Conservation (phyloP, 2,329 filamentous ascomycete genomes). For the Alternaria hordeiaustralica region DNA sequence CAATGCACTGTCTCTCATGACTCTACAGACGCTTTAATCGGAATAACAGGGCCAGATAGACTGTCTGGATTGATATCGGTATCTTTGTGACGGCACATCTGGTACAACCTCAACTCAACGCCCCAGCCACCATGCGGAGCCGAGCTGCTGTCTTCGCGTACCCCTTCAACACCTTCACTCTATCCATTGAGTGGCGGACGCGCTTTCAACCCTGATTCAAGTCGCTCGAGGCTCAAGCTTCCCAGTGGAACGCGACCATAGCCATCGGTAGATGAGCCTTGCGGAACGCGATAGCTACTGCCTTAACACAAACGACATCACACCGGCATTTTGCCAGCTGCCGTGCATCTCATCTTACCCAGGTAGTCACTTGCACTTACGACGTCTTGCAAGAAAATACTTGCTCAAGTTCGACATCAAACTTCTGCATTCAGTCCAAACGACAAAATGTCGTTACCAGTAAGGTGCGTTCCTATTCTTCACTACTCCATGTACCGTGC, state of each 20-base stretch:
- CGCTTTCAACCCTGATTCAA: background rate
- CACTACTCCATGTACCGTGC: background rate
- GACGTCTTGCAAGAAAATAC: background rate
- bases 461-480: slow-evolving; percentile 28
- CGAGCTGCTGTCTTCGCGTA: background rate
- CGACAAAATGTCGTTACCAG: slow-evolving; percentile 35
- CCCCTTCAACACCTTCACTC: background rate
- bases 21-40: background rate
- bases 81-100: background rate
- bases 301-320: background rate
- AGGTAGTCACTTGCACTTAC: background rate
- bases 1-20: background rate
- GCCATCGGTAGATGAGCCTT: background rate
- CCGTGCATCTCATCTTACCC: background rate
- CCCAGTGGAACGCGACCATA: background rate
- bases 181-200: background rate
- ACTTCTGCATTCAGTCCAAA: background rate
- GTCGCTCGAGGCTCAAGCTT: background rate
- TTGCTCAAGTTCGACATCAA: background rate
- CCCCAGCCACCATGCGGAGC: background rate
- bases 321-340: background rate
- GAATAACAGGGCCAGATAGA: background rate
- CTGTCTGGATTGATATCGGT: background rate
- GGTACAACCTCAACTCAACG: background rate
- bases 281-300: background rate